Base-by-base conservation (phyloP, 441 rosid genomes). In the Brassica balearica region DNA sequence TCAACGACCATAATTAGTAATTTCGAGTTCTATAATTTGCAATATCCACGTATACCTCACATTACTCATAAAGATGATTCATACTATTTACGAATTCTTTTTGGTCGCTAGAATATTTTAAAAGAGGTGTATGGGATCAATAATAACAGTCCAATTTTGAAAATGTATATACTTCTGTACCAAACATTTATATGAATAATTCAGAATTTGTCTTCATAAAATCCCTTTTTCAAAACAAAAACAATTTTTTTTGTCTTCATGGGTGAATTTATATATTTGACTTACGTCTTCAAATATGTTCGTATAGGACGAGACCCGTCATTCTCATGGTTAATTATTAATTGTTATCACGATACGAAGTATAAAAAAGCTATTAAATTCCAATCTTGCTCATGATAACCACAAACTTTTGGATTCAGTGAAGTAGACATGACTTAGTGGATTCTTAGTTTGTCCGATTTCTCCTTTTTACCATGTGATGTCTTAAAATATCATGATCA, bases 381-480 rank as follows among this genome's bases (percentile, higher is more conserved):
- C 63, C 63, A 79, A 79, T 68, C 74, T 73, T 68, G 71, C 63
- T 68, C 58, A 20, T 46, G 82, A 63, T 34, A 34, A 34, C 74
- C 74, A 68, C 71, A 79, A 19, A 64, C 68, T 70, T 46, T 75
- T 58, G 36, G 65, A 80, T 34, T 46, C 70, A 69, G 69, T 75
- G 80, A 80, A 80, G 74, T 60, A 66, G 80, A 80, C 80, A 71
- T 76, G 77, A 76, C 80, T 71, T 76, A 2, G 77, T 80, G 83
- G 83, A 60, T 75, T 80, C 55, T 76, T 71, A 59, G 72, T 46
- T 75, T 70, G 83, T 75, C 80, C 76, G 72, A 70, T 65, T 75
- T 76, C 66, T 25, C 74, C 59, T 58, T 71, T 75, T 56, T 58
- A 76, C 65, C 80, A 80, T 80, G 80, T 80, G 77, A 70, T 74